A percentile compares a stretch with the other conserved stretches of the same genome.
phyloP scores from a whole-genome alignment of 164 flowering plant species.

The Aristolochia californica region DNA sequence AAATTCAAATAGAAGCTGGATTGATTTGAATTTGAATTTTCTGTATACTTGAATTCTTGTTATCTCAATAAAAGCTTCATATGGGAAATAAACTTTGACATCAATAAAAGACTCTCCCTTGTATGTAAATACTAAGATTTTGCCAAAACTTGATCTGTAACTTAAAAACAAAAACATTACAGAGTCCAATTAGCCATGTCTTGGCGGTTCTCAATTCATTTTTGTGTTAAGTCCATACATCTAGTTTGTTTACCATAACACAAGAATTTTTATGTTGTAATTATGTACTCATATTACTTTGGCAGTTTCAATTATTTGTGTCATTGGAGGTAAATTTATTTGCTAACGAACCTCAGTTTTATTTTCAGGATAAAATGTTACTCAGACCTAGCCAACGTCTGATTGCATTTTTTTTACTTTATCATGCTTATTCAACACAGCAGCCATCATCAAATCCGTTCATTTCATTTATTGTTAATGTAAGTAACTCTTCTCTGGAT shows the following conservation, averaged over 20 bases:
- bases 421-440: constrained; percentile 46
- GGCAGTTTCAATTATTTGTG: background rate
- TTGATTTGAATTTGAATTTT: too few relatives aligned
- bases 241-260: background rate
- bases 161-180: too few relatives aligned
- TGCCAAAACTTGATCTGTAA: too few relatives aligned
- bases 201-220: background rate
- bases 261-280: background rate
- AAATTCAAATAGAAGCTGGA: too few relatives aligned
- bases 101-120: too few relatives aligned
- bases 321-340: background rate
- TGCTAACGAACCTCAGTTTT: background rate
- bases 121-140: too few relatives aligned
- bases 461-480: constrained; percentile 42
- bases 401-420: constrained; percentile 56
- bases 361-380: constrained; percentile 50
- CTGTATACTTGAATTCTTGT: too few relatives aligned
- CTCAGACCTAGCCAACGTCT: constrained; percentile 57
- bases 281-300: background rate
- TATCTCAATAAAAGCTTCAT: too few relatives aligned
- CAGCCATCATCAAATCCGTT: constrained; percentile 58
- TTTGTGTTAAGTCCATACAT: background rate
- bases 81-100: too few relatives aligned
- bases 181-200: background rate
- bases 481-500: constrained; percentile 19